A percentile compares a stretch with the other conserved stretches of the same genome.
These are phyloP conservation scores for Ophiosphaerella korrae DNA, from an alignment of 2,329 filamentous ascomycete species.

Conservation along the genomic window DNA sequence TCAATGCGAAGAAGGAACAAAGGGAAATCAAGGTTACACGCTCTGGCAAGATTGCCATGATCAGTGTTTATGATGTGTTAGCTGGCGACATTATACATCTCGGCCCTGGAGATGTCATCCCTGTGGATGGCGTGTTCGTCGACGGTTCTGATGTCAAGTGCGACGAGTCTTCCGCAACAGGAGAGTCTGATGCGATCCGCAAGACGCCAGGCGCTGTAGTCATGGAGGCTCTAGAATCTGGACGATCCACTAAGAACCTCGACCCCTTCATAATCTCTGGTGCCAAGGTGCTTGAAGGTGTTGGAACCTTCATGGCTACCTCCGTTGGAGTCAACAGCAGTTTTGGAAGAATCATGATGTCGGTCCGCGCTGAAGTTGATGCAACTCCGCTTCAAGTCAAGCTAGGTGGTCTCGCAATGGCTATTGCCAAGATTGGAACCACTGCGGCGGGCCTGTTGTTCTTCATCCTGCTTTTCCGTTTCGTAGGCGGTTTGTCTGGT, in stretches of 20 bases:
- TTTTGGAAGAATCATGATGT: constrained; percentile 63
- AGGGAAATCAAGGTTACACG: constrained; percentile 56
- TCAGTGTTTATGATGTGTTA: constrained; percentile 64
- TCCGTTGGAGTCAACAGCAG: constrained; percentile 61
- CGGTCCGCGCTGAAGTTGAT: constrained; percentile 59
- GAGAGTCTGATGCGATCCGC: constrained; percentile 72
- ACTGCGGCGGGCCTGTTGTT: constrained; percentile 46
- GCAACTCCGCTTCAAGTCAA: constrained; percentile 62
- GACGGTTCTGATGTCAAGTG: constrained; percentile 69
- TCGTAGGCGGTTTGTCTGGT: constrained; percentile 37
- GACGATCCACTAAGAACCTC: constrained; percentile 56
- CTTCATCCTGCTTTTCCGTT: constrained; percentile 47
- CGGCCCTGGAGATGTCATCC: constrained; percentile 70
- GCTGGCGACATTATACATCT: constrained; percentile 73
- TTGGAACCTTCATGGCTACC: constrained; percentile 60
- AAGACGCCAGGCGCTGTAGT: constrained; percentile 67
- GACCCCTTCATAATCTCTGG: constrained; percentile 69
- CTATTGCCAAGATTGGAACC: constrained; percentile 58
- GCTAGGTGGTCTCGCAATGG: constrained; percentile 57
- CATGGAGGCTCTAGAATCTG: constrained; percentile 60
- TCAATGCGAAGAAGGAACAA: constrained; percentile 46
- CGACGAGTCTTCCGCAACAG: constrained; percentile 74
- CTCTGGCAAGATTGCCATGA: constrained; percentile 66
- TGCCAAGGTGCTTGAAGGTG: constrained; percentile 59
- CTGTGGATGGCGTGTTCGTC: constrained; percentile 72